Base-by-base conservation (phyloP, 176 grass and related monocot genomes). In the Eragrostis curvula region DNA sequence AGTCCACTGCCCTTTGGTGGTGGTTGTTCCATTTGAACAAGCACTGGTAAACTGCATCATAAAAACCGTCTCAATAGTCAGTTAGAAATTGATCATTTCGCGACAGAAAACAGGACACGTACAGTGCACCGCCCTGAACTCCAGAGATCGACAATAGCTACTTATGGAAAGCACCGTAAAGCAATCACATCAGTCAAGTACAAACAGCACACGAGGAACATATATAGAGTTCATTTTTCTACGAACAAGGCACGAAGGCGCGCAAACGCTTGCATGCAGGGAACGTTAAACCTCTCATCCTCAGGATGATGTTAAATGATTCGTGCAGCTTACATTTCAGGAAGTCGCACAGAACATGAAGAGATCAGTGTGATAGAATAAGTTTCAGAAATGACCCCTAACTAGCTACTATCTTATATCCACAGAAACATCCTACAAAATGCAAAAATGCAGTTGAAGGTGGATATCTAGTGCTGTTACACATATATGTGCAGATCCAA, bases 1-100 rank as follows among this genome's bases (percentile, higher is more conserved):
- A 86, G 32, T 16, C 55, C 82, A 9, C 36, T 70, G 36, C 86
- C 75, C 66, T 66, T 69, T 17, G 40, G 65, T 61, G 43, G n/a
- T n/a, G n/a, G 66, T 44, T 71, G 73, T 73, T 90, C 85, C 85
- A 90, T n/a, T 88, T 52, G 2, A 45, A 23, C 27, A 64, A 66
- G 45, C 51, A 75, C 32, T 12, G n/a, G n/a, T n/a, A n/a, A n/a
- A n/a, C n/a, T n/a, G 44, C 63, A 71, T 40, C 11, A 21, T 17
- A 47, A 85, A n/a, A 24, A 17, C 20, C 20, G 45, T 53, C 79
- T 84, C 25, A 64, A 56, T 27, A 71, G 32, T 17, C 48, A 68
- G 21, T 70, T 51, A 63, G 79, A 61, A 69, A 70, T 17, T 57
- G 21, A 62, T 41, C 13, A 7, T 79, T 41, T 80, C n/a, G n/a